Evolutionary conservation across 305 asterid species (phyloP).

Genomic region (Fraxinus platypoda): DNA sequence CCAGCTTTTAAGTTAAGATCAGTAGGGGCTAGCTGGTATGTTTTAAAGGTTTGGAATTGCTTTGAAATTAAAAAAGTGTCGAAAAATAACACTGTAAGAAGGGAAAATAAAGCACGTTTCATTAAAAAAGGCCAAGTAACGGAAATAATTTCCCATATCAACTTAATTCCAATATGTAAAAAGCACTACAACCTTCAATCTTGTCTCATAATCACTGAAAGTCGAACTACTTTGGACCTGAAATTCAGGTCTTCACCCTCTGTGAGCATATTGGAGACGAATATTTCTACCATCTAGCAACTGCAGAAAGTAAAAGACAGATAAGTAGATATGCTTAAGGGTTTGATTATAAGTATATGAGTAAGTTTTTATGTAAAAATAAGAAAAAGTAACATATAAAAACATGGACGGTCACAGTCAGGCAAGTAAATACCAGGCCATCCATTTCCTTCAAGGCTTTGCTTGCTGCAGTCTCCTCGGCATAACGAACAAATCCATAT

Average conservation of each 20-base stretch:
- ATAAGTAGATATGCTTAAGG: not conserved
- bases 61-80: not conserved
- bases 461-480: conserved; percentile 48
- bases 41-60: not conserved
- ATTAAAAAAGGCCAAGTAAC: not conserved
- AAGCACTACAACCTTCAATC: not conserved
- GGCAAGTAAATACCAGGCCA: conserved; percentile 39
- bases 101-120: not conserved
- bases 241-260: conserved; percentile 23
- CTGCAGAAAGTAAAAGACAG: conserved; percentile 32
- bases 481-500: conserved; percentile 65
- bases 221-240: conserved; percentile 15
- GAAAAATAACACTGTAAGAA: no score
- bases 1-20: not conserved
- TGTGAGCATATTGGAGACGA: conserved; percentile 48
- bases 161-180: not conserved
- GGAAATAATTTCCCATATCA: not conserved
- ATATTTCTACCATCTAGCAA: conserved; percentile 68
- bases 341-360: not conserved
- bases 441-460: conserved; percentile 68
- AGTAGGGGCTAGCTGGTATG: not conserved
- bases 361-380: no score
- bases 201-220: not conserved
- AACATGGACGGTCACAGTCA: no score
- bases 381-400: no score